These are phyloP conservation scores for Aspergillus incahuasiensis DNA, from an alignment of 495 filamentous ascomycete genomes.

Conservation along the genomic window DNA sequence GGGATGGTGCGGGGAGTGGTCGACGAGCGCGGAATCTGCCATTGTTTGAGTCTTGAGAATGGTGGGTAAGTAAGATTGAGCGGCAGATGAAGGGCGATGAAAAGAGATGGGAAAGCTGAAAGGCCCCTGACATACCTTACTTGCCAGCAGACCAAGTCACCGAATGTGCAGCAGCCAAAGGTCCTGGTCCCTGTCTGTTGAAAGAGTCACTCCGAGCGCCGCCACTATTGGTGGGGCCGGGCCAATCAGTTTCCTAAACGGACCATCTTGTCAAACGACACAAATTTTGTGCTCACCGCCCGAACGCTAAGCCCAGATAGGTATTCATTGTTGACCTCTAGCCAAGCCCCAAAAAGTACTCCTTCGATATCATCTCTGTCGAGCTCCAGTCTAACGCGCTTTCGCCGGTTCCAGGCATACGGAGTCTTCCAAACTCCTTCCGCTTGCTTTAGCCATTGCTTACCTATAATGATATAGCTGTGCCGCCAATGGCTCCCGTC, in stretches of 20 bases:
- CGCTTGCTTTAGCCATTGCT: slow-evolving; percentile 11
- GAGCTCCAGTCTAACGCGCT: slow-evolving; percentile 9
- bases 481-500: slow-evolving; percentile 63
- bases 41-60: slow-evolving; percentile 9
- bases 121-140: slow-evolving; percentile 8
- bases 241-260: slow-evolving; percentile 14
- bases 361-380: slow-evolving; percentile 26
- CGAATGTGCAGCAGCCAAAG: background rate
- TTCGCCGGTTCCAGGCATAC: slow-evolving; percentile 10
- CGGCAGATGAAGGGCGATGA: background rate
- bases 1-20: slow-evolving; percentile 82
- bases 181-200: background rate
- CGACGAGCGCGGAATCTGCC: slow-evolving; percentile 60
- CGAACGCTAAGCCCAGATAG: slow-evolving; percentile 33
- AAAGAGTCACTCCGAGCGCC: slow-evolving; percentile 3
- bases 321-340: slow-evolving; percentile 37
- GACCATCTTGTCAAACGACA: slow-evolving; percentile 5
- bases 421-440: slow-evolving; percentile 6
- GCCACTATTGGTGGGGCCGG: background rate
- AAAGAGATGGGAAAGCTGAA: too few species aligned
- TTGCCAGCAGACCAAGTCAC: background rate
- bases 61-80: slow-evolving; percentile 3
- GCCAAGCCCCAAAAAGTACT: slow-evolving; percentile 17
- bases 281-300: slow-evolving; percentile 33
- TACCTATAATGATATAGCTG: slow-evolving; percentile 53